Conservation (phyloP, 2,329 filamentous ascomycete genomes). For the Xenosphaeropsis pyriputrescens region DNA sequence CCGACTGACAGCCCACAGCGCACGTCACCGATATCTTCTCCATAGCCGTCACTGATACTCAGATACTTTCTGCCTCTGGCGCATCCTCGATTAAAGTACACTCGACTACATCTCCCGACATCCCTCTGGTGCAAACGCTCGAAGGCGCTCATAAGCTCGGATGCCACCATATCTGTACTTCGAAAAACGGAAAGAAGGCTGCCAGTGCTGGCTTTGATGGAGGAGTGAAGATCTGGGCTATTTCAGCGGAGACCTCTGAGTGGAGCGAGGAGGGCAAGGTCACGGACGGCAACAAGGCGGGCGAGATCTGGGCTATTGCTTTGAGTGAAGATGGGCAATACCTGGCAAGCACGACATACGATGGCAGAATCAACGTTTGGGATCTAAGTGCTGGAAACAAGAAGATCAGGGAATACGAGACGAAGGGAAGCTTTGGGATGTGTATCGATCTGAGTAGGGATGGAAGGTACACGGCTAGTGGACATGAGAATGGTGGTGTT, state of each 20-base stretch:
- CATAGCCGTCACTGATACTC: slow-evolving; percentile 57
- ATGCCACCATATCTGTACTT: slow-evolving; percentile 74
- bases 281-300: slow-evolving; percentile 39
- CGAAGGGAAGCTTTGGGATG: slow-evolving; percentile 82
- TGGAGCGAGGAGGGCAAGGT: slow-evolving; percentile 35
- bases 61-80: slow-evolving; percentile 73
- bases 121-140: slow-evolving; percentile 68
- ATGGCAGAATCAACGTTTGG: slow-evolving; percentile 85
- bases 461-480: slow-evolving; percentile 76
- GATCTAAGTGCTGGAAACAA: slow-evolving; percentile 40
- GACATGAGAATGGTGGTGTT: slow-evolving; percentile 81
- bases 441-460: slow-evolving; percentile 70
- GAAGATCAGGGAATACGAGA: slow-evolving; percentile 75
- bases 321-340: slow-evolving; percentile 73
- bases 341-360: slow-evolving; percentile 75
- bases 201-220: slow-evolving; percentile 84
- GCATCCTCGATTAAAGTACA: slow-evolving; percentile 71
- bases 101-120: slow-evolving; percentile 55
- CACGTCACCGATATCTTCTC: slow-evolving; percentile 78
- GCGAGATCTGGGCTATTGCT: slow-evolving; percentile 76
- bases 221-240: slow-evolving; percentile 70
- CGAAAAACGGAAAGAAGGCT: slow-evolving; percentile 53
- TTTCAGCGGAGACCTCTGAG: slow-evolving; percentile 36
- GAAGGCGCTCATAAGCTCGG: slow-evolving; percentile 71
- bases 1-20: slow-evolving; percentile 32